Conservation (phyloP, 495 filamentous ascomycete genomes). For the Pyrenula massariospora region DNA sequence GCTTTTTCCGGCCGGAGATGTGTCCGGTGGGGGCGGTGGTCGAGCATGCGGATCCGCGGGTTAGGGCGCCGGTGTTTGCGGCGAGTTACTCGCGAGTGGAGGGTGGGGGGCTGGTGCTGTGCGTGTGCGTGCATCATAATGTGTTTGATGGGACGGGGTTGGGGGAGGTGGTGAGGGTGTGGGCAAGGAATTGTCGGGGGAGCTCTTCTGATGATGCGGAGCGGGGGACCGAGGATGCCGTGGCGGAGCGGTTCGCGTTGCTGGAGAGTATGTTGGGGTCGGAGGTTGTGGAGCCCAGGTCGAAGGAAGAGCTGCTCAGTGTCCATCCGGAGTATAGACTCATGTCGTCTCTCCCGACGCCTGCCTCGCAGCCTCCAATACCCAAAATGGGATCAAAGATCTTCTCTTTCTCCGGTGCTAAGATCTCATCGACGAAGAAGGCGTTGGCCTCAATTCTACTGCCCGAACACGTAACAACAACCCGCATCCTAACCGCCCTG, state of each 20-base stretch:
- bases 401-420: slow-evolving; percentile 1
- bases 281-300: neutral
- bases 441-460: neutral
- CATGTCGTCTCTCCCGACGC: slow-evolving; percentile 1
- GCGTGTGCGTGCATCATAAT: slow-evolving; percentile 5
- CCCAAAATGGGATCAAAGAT: slow-evolving; percentile 4
- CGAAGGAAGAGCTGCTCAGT: neutral
- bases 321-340: slow-evolving; percentile 7
- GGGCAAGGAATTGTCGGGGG: neutral
- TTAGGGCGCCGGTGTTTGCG: neutral
- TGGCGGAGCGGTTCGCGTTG: neutral
- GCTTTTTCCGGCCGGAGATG: neutral
- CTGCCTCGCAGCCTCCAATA: neutral
- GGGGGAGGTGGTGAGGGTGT: slow-evolving; percentile 1
- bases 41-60: neutral
- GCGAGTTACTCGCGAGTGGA: neutral
- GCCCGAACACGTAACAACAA: slow-evolving; percentile 8
- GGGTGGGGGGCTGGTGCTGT: slow-evolving; percentile 2
- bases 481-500: slow-evolving; percentile 3
- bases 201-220: neutral
- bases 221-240: neutral
- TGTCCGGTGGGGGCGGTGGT: neutral
- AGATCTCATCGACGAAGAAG: slow-evolving; percentile 1
- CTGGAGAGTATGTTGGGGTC: neutral
- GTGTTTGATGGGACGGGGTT: slow-evolving; percentile 4